phyloP scores from a whole-genome alignment of 2,329 filamentous ascomycete species.

The Malbranchea cinnamomea region DNA sequence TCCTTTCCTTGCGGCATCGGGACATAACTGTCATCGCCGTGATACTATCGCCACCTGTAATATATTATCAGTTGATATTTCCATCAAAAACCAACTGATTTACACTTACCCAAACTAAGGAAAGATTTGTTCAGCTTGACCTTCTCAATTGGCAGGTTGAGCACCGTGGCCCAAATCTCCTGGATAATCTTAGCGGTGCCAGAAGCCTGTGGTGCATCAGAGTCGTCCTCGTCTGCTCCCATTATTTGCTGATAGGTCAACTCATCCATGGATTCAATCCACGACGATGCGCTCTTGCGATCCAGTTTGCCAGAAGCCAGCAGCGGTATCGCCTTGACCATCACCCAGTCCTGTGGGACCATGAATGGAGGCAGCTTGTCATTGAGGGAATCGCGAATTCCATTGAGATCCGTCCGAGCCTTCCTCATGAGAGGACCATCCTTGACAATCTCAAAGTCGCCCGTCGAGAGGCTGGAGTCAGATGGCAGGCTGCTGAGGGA shows the following conservation, averaged over 20 bases:
- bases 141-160: constrained; percentile 21
- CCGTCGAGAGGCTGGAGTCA: constrained; percentile 13
- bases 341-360: constrained; percentile 9
- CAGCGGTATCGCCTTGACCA: constrained; percentile 8
- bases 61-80: constrained; percentile 1
- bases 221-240: constrained; percentile 17
- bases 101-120: constrained; percentile 17
- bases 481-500: constrained; percentile 18
- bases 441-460: constrained; percentile 20
- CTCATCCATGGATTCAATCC: constrained; percentile 31
- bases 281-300: constrained; percentile 23
- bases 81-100: neutral
- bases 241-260: constrained; percentile 26
- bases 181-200: constrained; percentile 10
- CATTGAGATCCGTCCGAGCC: constrained; percentile 17
- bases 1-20: constrained; percentile 30
- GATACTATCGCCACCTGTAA: constrained; percentile 34
- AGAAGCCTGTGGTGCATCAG: constrained; percentile 8
- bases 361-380: constrained; percentile 16
- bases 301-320: constrained; percentile 9
- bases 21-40: constrained; percentile 36
- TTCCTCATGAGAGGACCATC: constrained; percentile 11
- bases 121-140: constrained; percentile 22
- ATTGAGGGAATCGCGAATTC: constrained; percentile 24
- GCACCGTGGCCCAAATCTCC: constrained; percentile 21